Conservation (phyloP, 257 asterid species). For the Ligustrum vulgare region DNA sequence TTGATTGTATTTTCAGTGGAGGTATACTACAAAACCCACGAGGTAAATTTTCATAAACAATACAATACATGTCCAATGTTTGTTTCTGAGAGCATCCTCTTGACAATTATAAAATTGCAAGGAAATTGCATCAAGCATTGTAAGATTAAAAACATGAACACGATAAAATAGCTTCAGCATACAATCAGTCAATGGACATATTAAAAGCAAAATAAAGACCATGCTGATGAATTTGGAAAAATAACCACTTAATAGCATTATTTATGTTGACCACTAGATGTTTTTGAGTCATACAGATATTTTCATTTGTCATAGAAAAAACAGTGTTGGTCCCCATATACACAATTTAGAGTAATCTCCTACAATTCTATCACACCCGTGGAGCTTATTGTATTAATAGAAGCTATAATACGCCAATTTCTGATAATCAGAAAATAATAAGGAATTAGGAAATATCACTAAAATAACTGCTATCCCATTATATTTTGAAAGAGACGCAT, state of each 20-base stretch:
- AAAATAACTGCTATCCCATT: background rate
- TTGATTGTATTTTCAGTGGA: background rate
- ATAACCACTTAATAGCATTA: background rate
- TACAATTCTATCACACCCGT: background rate
- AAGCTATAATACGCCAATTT: background rate
- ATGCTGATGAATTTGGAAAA: background rate
- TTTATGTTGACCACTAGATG: background rate
- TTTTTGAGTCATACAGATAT: background rate
- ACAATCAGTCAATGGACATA: background rate
- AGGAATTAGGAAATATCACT: background rate
- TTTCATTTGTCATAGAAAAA: background rate
- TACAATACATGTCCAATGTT: background rate
- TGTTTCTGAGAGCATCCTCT: background rate
- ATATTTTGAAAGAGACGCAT: background rate
- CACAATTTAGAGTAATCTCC: background rate
- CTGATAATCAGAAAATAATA: background rate
- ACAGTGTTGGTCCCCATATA: background rate
- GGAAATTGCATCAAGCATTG: background rate
- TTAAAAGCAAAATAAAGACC: background rate
- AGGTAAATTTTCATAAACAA: background rate
- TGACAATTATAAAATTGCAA: background rate
- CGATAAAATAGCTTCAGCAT: background rate
- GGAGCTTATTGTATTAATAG: background rate
- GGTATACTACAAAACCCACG: background rate
- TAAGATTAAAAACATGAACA: background rate